These are phyloP conservation scores for Pseudonitzschia multiseries DNA, from an alignment of 108 stramenopile species.

Conservation along the genomic window DNA sequence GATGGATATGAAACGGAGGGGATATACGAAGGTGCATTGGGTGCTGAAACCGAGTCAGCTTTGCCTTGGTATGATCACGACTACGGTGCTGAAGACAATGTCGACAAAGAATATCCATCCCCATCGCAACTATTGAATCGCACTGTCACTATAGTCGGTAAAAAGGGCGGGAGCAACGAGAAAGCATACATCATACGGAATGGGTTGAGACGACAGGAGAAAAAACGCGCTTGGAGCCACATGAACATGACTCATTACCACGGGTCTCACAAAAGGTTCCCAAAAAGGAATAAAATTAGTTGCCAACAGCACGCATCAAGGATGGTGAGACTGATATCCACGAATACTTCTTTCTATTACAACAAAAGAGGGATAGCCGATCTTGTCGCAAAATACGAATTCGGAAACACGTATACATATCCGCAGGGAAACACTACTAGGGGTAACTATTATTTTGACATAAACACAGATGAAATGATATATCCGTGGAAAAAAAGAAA, in stretches of 20 bases:
- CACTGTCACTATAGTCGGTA: neutral
- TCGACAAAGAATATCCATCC: constrained; percentile 1
- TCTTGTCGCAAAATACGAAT: neutral
- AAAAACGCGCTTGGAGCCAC: neutral
- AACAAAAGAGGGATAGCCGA: neutral
- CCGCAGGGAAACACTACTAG: no score
- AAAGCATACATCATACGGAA: neutral
- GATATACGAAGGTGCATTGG: neutral
- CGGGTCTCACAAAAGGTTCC: neutral
- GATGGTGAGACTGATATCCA: neutral
- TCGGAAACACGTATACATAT: neutral
- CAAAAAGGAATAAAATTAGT: neutral
- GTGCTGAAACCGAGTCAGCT: neutral
- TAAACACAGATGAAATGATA: neutral
- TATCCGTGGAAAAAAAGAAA: neutral
- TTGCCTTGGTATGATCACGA: neutral
- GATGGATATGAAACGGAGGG: constrained; percentile 1
- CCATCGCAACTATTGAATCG: constrained; percentile 9
- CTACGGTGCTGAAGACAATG: neutral
- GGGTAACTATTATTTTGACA: neutral
- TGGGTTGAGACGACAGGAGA: neutral
- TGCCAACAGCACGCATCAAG: neutral
- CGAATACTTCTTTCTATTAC: neutral
- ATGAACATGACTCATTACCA: constrained; percentile 16
- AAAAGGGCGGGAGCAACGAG: neutral